Evolutionary conservation across 192 early-diverging fungal species (phyloP).

Genomic region (Entomortierella chlamydospora): DNA sequence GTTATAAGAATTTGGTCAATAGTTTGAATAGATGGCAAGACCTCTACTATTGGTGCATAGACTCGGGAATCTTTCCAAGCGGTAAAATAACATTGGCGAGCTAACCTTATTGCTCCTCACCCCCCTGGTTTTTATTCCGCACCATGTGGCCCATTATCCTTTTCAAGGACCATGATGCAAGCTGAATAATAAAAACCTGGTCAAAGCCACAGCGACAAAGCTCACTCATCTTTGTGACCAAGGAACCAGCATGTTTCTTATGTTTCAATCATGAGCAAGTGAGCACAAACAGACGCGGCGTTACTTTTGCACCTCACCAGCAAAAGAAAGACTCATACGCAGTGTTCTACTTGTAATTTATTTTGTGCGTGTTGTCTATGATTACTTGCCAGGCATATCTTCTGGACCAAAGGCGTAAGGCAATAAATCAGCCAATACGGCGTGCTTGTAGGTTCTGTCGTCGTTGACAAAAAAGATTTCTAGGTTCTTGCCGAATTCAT

Average conservation of each 20-base stretch:
- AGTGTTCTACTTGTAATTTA: no score
- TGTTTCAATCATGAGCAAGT: no score
- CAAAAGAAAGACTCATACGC: no score
- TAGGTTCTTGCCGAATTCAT: conserved; percentile 53
- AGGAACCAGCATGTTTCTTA: neutral
- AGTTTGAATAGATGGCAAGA: neutral
- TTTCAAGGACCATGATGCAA: neutral
- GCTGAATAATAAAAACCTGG: neutral
- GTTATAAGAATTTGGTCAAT: neutral
- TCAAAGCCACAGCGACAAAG: no score
- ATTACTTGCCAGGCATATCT: conserved; percentile 31
- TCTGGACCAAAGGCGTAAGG: conserved; percentile 54
- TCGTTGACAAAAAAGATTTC: conserved; percentile 54
- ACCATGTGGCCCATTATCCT: conserved; percentile 16
- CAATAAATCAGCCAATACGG: conserved; percentile 40
- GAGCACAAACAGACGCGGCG: no score
- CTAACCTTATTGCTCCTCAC: neutral
- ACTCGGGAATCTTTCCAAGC: neutral
- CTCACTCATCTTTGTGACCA: no score
- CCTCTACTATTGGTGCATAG: no score
- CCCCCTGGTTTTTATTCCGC: conserved; percentile 16
- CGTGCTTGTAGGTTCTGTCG: conserved; percentile 50
- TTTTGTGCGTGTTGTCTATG: neutral
- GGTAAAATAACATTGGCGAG: neutral
- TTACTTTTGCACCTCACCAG: no score